Evolutionary conservation across 2,329 filamentous ascomycete species (phyloP), one percentile per base, ranked within the genome.

Genomic region (Diaporthe sp.): DNA sequence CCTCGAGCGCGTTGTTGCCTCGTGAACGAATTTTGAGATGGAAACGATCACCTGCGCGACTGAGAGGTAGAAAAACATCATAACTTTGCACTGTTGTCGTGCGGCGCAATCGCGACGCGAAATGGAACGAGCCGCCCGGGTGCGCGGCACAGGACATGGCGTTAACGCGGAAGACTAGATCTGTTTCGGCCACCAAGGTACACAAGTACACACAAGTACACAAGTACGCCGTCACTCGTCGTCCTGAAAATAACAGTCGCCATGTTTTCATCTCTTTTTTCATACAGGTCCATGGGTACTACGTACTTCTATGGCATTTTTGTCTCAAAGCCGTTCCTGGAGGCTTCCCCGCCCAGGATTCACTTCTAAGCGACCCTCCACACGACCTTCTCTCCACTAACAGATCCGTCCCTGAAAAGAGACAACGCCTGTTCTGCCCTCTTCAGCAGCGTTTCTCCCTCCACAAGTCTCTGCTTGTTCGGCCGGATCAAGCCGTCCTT

Each of bases 391-490:
- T 81, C 79, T 9, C 78, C 79, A n/a, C 78, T 80, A 19, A 76
- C 77, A 6, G 76, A 77, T 58, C 77, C 70, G 13, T 75, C 72
- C 44, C 77, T 75, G 9, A 81, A 78, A 68, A 80, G 44, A 12
- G 73, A 56, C 50, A 80, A 76, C 8, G 80, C 79, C 19, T 76
- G 78, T 68, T 79, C 76, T 1, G 79, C 79, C 13, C 80, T 79
- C 61, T 83, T 79, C 13, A 86, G 84, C 61, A 89, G 80, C 55
- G 85, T 85, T 37, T 81, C 79, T 5, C 86, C 86, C 72, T 87
- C 84, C 3, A 88, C 80, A 1, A 87, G 72, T 6, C 82, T 81
- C 47, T 84, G 83, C 59, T 80, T 82, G 74, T 87, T 86, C 0
- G 86, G 86, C 70, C 80, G 76, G 37, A 88, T 79, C 3, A 83